phyloP scores from a whole-genome alignment of 108 stramenopile genomes.

The Skeletonema tropicum region DNA sequence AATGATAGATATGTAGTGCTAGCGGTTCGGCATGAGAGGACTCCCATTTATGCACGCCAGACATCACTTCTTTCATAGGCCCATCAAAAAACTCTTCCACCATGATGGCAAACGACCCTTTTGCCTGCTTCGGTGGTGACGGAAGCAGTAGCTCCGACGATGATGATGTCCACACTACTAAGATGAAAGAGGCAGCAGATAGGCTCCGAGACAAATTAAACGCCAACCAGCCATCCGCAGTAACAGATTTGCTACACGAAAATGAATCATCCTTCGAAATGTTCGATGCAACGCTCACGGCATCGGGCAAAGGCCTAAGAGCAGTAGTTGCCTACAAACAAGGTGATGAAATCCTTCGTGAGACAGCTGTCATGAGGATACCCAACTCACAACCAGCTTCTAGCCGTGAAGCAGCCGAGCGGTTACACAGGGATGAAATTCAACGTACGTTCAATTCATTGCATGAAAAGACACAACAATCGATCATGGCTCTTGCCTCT shows the following conservation, averaged over 20 bases:
- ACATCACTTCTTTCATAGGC: no score
- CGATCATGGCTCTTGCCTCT: constrained; percentile 20
- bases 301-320: constrained; percentile 27
- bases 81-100: background rate
- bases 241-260: constrained; percentile 8
- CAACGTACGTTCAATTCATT: constrained; percentile 16
- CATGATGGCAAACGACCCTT: constrained; percentile 12
- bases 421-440: constrained; percentile 13
- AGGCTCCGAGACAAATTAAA: constrained; percentile 3
- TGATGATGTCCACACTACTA: background rate
- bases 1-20: no score
- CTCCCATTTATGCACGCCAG: no score
- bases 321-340: background rate
- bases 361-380: constrained; percentile 22
- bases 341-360: constrained; percentile 35
- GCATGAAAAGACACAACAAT: background rate
- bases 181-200: background rate
- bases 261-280: constrained; percentile 15
- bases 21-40: no score
- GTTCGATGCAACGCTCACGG: constrained; percentile 17
- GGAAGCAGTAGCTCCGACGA: constrained; percentile 18
- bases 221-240: background rate
- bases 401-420: constrained; percentile 16
- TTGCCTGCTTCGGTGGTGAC: constrained; percentile 19
- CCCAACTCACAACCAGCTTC: constrained; percentile 13